Base-by-base conservation (phyloP, 345 rosid genomes). In the Eucalyptus shirleyi region DNA sequence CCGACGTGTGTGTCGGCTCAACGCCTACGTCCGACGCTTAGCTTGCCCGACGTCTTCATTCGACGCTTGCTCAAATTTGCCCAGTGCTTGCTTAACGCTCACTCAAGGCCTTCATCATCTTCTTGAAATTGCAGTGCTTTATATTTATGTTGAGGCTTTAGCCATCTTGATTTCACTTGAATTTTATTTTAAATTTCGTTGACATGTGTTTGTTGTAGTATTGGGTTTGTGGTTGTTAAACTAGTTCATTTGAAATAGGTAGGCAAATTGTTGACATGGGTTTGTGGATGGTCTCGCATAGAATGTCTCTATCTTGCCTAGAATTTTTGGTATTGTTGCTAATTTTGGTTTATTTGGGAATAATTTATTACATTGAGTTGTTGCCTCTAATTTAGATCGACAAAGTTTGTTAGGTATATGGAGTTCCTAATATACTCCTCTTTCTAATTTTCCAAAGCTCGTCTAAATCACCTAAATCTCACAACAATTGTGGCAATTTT, bases 281-380 rank as follows among this genome's bases (percentile, higher is more conserved):
- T 62, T 62, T 62, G 18, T 62, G 69, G 69, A 62, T 28, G 32
- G 69, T 62, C 69, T 30, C 9, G 34, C 34, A 8, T 7, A 62
- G 18, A 13, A 30, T 62, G 23, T 23, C 32, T 62, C 6, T 47
- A 0, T 65, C 30, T 65, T 10, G 91, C 24, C 9, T 53, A 94
- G 82, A 94, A 92, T 24, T 96, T 97, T 91, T 94, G 98, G 2
- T 98, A 97, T 45, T 93, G 86, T 98, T 91, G 92, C 98, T 90
- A 93, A 95, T 40, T 93, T 99, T 4, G 91, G 94, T 90, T 98
- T 98, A 81, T 98, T 97, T 81, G 98, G 98, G 92, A 98, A 98
- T 90, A 97, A 97, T 88, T 42, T 96, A 53, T 88, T 97, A 44
- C 98, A 98, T 5, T 97, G 99, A 90, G 96, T 96, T 3, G 99